phyloP scores from a whole-genome alignment of 495 filamentous ascomycete species.

The Massariosphaeria phaeospora region DNA sequence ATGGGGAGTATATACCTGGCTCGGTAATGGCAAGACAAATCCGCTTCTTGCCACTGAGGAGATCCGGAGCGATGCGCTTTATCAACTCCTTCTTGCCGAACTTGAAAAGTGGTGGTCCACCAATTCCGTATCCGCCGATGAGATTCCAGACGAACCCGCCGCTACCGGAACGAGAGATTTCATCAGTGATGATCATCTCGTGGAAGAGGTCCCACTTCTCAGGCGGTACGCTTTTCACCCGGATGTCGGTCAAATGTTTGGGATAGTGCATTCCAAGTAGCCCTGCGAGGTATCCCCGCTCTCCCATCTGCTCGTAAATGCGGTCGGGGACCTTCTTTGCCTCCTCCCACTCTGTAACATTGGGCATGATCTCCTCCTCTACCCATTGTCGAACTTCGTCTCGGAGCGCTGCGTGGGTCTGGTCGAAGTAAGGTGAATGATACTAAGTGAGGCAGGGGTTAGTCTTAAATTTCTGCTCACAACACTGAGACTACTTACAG shows the following conservation, averaged over 20 bases:
- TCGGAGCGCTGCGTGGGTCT: constrained; percentile 83
- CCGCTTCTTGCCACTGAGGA: constrained; percentile 86
- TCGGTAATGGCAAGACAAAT: constrained; percentile 88
- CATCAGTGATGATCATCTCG: constrained; percentile 90
- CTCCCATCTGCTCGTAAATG: constrained; percentile 95
- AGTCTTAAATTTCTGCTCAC: too few relatives aligned
- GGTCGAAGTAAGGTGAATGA: constrained; percentile 93
- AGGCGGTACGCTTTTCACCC: constrained; percentile 67
- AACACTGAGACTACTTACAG: too few relatives aligned
- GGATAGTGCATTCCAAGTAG: constrained; percentile 80
- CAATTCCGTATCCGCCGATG: constrained; percentile 91
- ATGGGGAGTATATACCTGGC: constrained; percentile 44
- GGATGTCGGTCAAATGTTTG: constrained; percentile 61
- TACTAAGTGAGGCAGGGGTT: too few relatives aligned
- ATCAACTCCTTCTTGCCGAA: constrained; percentile 86
- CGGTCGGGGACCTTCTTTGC: constrained; percentile 75
- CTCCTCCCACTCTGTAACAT: constrained; percentile 96
- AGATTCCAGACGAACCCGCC: constrained; percentile 99
- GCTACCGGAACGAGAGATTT: constrained; percentile 79
- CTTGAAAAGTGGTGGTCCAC: constrained; percentile 84
- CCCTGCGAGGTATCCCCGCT: constrained; percentile 85
- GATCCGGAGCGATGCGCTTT: constrained; percentile 75
- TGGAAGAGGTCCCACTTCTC: constrained; percentile 99
- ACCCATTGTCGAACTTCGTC: constrained; percentile 90
- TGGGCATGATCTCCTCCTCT: constrained; percentile 80